Conservation (phyloP, 495 filamentous ascomycete genomes). For the Penicilliopsis zonata region DNA sequence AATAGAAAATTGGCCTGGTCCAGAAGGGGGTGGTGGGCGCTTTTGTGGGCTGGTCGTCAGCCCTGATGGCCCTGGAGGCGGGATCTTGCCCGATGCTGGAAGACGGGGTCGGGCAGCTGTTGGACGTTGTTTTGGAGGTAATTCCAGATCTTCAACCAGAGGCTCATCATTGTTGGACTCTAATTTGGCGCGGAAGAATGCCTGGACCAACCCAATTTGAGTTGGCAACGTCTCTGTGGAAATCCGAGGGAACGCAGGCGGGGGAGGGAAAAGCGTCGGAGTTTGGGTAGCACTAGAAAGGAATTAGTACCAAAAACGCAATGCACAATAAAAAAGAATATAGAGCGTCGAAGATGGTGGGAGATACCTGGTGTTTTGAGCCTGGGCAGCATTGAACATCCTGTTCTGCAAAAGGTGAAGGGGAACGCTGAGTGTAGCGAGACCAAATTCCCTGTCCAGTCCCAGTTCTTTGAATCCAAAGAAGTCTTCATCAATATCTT, state of each 20-base stretch:
- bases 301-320: slow-evolving; percentile 4
- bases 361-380: slow-evolving; percentile 54
- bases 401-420: slow-evolving; percentile 88
- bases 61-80: slow-evolving; percentile 17
- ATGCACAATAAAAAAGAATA: not conserved
- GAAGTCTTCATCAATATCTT: slow-evolving; percentile 96
- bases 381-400: slow-evolving; percentile 68
- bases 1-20: slow-evolving; percentile 5
- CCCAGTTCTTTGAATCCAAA: slow-evolving; percentile 97
- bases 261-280: slow-evolving; percentile 39
- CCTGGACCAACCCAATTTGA: slow-evolving; percentile 75
- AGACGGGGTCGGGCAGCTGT: slow-evolving; percentile 61
- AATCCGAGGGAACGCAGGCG: slow-evolving; percentile 65
- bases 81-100: slow-evolving; percentile 89
- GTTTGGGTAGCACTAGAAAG: slow-evolving; percentile 29
- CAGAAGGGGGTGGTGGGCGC: slow-evolving; percentile 42
- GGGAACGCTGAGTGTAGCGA: slow-evolving; percentile 77
- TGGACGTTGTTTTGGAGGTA: slow-evolving; percentile 86
- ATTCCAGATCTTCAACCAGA: slow-evolving; percentile 86
- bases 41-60: slow-evolving; percentile 64
- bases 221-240: slow-evolving; percentile 61
- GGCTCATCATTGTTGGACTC: slow-evolving; percentile 70
- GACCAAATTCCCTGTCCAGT: slow-evolving; percentile 77
- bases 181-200: slow-evolving; percentile 82
- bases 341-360: slow-evolving; percentile 3